Conservation (phyloP, 1,284 basidiomycete species). For the Ustilago xerochloae region DNA sequence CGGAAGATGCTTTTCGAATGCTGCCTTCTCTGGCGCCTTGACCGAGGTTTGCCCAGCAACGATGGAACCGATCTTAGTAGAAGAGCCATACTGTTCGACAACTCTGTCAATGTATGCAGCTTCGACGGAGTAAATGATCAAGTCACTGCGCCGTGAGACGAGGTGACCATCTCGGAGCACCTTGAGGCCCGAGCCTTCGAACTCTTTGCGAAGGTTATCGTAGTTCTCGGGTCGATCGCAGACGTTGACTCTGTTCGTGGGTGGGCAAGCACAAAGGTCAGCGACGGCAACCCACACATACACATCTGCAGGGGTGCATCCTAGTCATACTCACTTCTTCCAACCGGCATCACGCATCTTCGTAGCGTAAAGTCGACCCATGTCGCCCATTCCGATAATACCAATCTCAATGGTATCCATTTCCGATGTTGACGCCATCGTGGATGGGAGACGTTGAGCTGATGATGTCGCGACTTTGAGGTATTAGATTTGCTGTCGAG, state of each 20-base stretch:
- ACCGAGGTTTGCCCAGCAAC: slow-evolving; percentile 97
- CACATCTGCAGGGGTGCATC: not conserved
- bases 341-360: slow-evolving; percentile 81
- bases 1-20: slow-evolving; percentile 91
- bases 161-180: slow-evolving; percentile 82
- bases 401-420: slow-evolving; percentile 64
- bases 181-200: slow-evolving; percentile 75
- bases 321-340: slow-evolving; percentile 68
- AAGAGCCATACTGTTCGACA: slow-evolving; percentile 89
- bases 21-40: slow-evolving; percentile 89
- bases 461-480: not conserved
- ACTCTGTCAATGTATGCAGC: slow-evolving; percentile 87
- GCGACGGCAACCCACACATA: slow-evolving; percentile 62
- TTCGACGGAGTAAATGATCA: slow-evolving; percentile 93
- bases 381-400: slow-evolving; percentile 73
- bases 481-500: not conserved
- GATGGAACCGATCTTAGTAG: slow-evolving; percentile 90
- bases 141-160: slow-evolving; percentile 85
- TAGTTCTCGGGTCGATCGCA: slow-evolving; percentile 87
- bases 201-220: slow-evolving; percentile 75
- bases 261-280: not conserved
- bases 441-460: not conserved
- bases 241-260: slow-evolving; percentile 76
- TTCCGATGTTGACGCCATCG: slow-evolving; percentile 32
- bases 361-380: slow-evolving; percentile 93